A percentile compares a stretch with the other conserved stretches of the same genome.
Conservation (phyloP, 805 yeast genomes). For the Ogataea salicorniae region DNA sequence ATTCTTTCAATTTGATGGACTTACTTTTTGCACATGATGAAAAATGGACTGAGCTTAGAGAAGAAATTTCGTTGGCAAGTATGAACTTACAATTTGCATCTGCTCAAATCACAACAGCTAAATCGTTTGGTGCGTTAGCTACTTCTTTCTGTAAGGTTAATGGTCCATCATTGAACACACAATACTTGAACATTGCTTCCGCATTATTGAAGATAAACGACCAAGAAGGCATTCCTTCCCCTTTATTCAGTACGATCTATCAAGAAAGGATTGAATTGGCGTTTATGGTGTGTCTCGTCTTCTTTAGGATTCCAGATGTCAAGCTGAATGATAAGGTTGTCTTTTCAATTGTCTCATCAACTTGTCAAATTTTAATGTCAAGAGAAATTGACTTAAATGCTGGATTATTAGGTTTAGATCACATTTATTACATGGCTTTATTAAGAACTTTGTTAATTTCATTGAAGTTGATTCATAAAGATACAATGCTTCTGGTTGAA, state of each 20-base stretch:
- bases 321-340: constrained; percentile 32
- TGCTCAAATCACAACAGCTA: constrained; percentile 65
- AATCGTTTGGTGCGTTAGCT: constrained; percentile 72
- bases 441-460: constrained; percentile 51
- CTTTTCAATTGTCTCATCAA: constrained; percentile 37
- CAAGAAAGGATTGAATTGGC: constrained; percentile 64
- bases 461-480: constrained; percentile 38
- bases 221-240: constrained; percentile 46
- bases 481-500: constrained; percentile 37
- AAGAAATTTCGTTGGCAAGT: constrained; percentile 52
- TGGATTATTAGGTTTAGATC: constrained; percentile 34
- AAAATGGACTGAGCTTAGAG: constrained; percentile 45
- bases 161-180: constrained; percentile 20
- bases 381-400: constrained; percentile 43
- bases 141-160: constrained; percentile 55
- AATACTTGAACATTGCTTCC: constrained; percentile 35
- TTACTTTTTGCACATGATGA: constrained; percentile 41
- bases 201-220: constrained; percentile 47
- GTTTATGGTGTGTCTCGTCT: constrained; percentile 44
- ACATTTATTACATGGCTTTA: constrained; percentile 51
- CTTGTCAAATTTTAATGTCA: constrained; percentile 44
- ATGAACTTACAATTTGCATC: constrained; percentile 57
- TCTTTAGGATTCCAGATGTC: constrained; percentile 29
- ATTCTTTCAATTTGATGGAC: constrained; percentile 61
- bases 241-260: constrained; percentile 45